Percentiles rank a stretch among this genome's conserved stretches.
These are phyloP conservation scores for Ostreobium quekettii DNA, from an alignment of 139 green algal species.

Conservation along the genomic window DNA sequence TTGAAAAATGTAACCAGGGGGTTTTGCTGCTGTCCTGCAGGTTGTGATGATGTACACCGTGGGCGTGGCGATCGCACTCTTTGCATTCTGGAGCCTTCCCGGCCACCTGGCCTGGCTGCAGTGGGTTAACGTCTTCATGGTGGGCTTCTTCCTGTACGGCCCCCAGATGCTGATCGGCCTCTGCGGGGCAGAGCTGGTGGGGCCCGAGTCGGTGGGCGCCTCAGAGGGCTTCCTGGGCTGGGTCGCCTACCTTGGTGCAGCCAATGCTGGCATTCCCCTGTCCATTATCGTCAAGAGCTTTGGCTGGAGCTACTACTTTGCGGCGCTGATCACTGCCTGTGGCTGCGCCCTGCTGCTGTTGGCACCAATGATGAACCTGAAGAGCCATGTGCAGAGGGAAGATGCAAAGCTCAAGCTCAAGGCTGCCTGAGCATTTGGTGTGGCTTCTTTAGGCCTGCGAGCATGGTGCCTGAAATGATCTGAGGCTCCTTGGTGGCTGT, in stretches of 20 bases:
- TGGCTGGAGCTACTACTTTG: conserved; percentile 86
- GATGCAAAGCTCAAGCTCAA: conserved; percentile 16
- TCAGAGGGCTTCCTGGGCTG: conserved; percentile 58
- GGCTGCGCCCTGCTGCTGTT: conserved; percentile 73
- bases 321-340: conserved; percentile 70
- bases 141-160: conserved; percentile 87
- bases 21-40: conserved; percentile 14
- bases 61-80: conserved; percentile 55
- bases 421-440: no score
- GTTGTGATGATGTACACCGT: conserved; percentile 78
- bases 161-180: conserved; percentile 93
- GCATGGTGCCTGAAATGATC: no score
- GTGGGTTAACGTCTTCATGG: conserved; percentile 81
- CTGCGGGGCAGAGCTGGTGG: conserved; percentile 91
- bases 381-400: conserved; percentile 70
- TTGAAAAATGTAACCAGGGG: no score
- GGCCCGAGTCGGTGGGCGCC: conserved; percentile 72
- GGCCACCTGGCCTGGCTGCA: conserved; percentile 45
- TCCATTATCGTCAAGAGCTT: conserved; percentile 88
- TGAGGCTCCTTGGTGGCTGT: no score
- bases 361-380: conserved; percentile 78
- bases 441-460: no score
- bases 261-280: conserved; percentile 69
- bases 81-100: conserved; percentile 54
- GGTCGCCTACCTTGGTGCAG: conserved; percentile 41